A percentile compares a stretch with the other conserved stretches of the same genome.
phyloP scores from a whole-genome alignment of 257 asterid genomes.

The Knoxia roxburghii region DNA sequence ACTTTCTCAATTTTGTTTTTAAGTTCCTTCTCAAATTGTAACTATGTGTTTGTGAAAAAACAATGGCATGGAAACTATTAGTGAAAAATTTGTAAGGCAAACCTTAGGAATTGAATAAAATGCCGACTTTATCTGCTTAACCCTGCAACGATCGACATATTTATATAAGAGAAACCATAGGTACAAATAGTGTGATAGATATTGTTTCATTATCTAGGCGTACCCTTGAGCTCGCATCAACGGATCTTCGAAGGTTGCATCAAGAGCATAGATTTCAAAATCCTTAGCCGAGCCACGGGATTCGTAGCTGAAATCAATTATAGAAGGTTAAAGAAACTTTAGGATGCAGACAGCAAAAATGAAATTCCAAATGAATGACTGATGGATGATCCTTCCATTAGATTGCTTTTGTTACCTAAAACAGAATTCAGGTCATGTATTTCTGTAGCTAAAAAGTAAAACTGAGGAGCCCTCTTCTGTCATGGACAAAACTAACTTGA shows the following conservation, averaged over 20 bases:
- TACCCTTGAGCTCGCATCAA: slow-evolving; percentile 88
- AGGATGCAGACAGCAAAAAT: background rate
- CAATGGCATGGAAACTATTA: background rate
- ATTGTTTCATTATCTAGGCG: background rate
- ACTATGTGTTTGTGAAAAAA: background rate
- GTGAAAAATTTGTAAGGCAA: background rate
- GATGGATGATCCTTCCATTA: too few relatives aligned
- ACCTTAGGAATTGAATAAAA: slow-evolving; percentile 84
- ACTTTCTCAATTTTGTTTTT: background rate
- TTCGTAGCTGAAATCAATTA: slow-evolving; percentile 53
- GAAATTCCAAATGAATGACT: background rate
- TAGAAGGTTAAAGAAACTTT: background rate
- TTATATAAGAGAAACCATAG: slow-evolving; percentile 5
- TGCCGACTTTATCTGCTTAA: slow-evolving; percentile 85
- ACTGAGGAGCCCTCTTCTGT: too few relatives aligned
- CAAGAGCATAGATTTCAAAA: slow-evolving; percentile 70
- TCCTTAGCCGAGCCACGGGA: slow-evolving; percentile 60
- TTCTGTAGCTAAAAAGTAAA: too few relatives aligned
- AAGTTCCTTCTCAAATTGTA: background rate
- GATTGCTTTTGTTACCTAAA: background rate
- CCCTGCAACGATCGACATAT: slow-evolving; percentile 39
- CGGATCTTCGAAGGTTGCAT: slow-evolving; percentile 89
- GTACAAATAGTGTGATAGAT: background rate
- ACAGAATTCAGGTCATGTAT: background rate
- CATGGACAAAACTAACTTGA: background rate